Conservation (phyloP, 1,284 basidiomycete genomes). For the Exobasidium cylindrosporum region DNA sequence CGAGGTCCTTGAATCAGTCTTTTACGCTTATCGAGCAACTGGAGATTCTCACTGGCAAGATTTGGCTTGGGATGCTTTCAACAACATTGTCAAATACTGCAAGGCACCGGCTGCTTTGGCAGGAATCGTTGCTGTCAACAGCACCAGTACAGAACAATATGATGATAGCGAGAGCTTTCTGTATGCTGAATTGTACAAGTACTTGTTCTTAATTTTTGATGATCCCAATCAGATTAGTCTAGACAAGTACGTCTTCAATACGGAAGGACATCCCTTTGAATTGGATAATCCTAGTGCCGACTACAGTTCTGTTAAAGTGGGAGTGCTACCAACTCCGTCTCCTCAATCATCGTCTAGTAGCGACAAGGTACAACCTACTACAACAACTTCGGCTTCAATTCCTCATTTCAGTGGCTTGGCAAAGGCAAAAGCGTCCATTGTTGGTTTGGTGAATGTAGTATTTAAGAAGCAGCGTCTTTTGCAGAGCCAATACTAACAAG, state of each 20-base stretch:
- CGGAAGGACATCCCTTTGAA: constrained; percentile 45
- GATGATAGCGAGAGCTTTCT: constrained; percentile 41
- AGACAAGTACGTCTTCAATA: constrained; percentile 48
- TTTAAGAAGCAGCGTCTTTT: too few relatives aligned
- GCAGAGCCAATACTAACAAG: too few relatives aligned
- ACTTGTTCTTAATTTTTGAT: constrained; percentile 44
- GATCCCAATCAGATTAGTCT: constrained; percentile 29
- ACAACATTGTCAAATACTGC: constrained; percentile 80
- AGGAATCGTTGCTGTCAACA: constrained; percentile 27
- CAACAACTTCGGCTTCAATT: too few relatives aligned
- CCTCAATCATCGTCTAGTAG: not conserved
- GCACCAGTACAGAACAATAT: constrained; percentile 24
- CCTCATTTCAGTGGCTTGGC: too few relatives aligned
- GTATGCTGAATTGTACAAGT: constrained; percentile 46
- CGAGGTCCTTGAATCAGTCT: constrained; percentile 45
- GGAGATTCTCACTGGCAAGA: constrained; percentile 63
- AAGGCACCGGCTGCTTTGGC: constrained; percentile 57
- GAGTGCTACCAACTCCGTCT: constrained; percentile 5
- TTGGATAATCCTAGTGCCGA: constrained; percentile 24
- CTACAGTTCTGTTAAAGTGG: not conserved
- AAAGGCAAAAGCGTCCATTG: too few relatives aligned
- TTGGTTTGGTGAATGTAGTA: too few relatives aligned
- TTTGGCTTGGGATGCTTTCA: constrained; percentile 82
- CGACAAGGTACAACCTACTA: too few relatives aligned
- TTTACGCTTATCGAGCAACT: constrained; percentile 39